Evolutionary conservation across 2,329 filamentous ascomycete genomes (phyloP), one percentile per base, ranked within the genome.

Genomic region (Talaromyces sp.): DNA sequence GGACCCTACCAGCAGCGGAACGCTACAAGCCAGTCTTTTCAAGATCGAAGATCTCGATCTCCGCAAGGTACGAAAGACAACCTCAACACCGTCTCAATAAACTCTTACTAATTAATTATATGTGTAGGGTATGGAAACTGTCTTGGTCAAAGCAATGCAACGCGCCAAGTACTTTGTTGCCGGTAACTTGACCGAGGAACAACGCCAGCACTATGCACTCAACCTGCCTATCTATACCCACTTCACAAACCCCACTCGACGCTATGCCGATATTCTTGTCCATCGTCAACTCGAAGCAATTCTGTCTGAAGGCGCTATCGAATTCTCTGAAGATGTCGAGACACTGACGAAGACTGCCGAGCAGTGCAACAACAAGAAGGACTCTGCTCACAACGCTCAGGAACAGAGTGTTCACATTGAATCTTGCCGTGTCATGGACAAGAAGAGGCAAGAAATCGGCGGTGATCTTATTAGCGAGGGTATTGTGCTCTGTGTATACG

Each of bases 341-440:
- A 88, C 83, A 61, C 82, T 99, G 49, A 88, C 88, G 70, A 99
- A 98, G 85, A 96, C 90, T 57, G 90, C 93, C 9, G 95, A 99
- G 77, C 87, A 91, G 68, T 96, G 92, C 84, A 99, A 99, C 81
- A 96, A 91, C 73, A 99, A 98, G 87, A 99, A 98, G 77, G 95
- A 99, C 74, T 98, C 93, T 13, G 92, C 95, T 1, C 93, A 96
- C 79, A 95, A 92, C 71, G 95, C 95, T 15, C 95, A 99, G 76
- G 95, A 99, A 76, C 95, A 99, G 80, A 98, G 95, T 76, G 92
- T 99, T 56, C 95, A 99, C 78, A 97, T 99, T 65, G 95, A 98
- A 75, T 92, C 93, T 5, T 99, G 95, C 82, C 90, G 95, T 68
- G 88, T 87, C 70, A 97, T 99, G 91, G 93, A 98, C 78, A 92